Percentiles rank a stretch among this genome's conserved stretches.
Evolutionary conservation across 331 rosid species (phyloP).

Genomic region (Arachis monticola): DNA sequence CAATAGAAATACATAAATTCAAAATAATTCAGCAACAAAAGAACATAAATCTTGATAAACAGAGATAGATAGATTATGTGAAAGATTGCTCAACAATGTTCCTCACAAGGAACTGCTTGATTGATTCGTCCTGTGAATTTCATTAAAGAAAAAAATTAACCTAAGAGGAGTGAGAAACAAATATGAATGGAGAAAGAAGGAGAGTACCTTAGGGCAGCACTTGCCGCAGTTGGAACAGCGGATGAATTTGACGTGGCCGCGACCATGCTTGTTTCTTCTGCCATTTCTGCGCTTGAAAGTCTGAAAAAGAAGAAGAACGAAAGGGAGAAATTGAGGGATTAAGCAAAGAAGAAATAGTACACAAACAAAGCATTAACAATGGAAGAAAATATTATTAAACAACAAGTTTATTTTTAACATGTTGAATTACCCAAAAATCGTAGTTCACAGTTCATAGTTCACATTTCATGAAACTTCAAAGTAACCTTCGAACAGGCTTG

Average conservation of each 20-base stretch:
- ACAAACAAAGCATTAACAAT: too few relatives aligned
- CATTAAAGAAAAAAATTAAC: background rate
- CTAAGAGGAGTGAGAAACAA: background rate
- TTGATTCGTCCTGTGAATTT: constrained; percentile 69
- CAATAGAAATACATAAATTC: background rate
- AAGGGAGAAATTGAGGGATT: background rate
- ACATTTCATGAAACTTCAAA: too few relatives aligned
- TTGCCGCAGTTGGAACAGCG: constrained; percentile 98
- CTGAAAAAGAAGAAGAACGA: constrained; percentile 42
- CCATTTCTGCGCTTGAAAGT: constrained; percentile 86
- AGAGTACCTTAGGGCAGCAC: constrained; percentile 84
- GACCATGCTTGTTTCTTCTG: constrained; percentile 96
- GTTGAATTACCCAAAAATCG: too few relatives aligned
- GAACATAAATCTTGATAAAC: background rate
- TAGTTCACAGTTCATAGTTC: too few relatives aligned
- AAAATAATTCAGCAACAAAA: background rate
- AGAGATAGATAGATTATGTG: background rate
- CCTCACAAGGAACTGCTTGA: constrained; percentile 90
- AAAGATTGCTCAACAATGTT: constrained; percentile 85
- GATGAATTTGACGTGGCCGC: constrained; percentile 92
- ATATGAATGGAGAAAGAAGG: background rate
- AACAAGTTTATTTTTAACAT: too few relatives aligned
- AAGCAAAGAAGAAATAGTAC: too few relatives aligned
- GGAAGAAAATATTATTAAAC: too few relatives aligned
- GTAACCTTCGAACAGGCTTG: too few relatives aligned